Evolutionary conservation across 129 eudicot genomes (phyloP).

Genomic region (Calendula officinalis): DNA sequence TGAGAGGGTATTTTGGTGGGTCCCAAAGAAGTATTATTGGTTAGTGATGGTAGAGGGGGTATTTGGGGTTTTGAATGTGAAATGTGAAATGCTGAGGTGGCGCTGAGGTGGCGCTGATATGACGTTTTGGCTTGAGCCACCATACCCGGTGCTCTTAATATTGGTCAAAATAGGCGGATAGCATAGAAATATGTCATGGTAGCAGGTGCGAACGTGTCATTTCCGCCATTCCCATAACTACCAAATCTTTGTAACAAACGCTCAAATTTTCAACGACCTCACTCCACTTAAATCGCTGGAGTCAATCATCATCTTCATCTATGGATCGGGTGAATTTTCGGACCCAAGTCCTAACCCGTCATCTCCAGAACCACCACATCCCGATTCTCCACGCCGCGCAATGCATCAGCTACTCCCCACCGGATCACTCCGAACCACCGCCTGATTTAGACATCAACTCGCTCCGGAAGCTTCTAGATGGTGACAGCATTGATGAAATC

Average conservation of each 20-base stretch:
- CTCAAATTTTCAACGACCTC: neutral
- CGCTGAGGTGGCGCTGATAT: no score
- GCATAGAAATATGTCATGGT: no score
- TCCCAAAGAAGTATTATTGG: no score
- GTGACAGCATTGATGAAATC: slow-evolving; percentile 50
- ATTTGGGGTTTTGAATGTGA: no score
- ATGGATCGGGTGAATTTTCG: slow-evolving; percentile 57
- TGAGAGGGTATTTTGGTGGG: no score
- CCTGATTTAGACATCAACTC: slow-evolving; percentile 44
- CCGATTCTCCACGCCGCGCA: slow-evolving; percentile 29
- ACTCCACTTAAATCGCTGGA: neutral
- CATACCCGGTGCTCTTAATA: no score
- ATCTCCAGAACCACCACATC: slow-evolving; percentile 39
- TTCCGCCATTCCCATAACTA: neutral
- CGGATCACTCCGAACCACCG: slow-evolving; percentile 47
- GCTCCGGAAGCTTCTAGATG: slow-evolving; percentile 69
- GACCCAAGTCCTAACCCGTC: slow-evolving; percentile 51
- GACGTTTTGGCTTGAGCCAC: no score
- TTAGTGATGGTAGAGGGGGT: no score
- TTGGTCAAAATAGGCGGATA: no score
- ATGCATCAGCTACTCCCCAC: slow-evolving; percentile 68
- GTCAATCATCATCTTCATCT: slow-evolving; percentile 1
- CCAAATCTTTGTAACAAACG: neutral
- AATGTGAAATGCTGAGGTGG: no score
- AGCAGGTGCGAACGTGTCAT: no score